Base-by-base conservation (phyloP, 768 basidiomycete species). In the Rhodosporidiobolus odoratus region DNA sequence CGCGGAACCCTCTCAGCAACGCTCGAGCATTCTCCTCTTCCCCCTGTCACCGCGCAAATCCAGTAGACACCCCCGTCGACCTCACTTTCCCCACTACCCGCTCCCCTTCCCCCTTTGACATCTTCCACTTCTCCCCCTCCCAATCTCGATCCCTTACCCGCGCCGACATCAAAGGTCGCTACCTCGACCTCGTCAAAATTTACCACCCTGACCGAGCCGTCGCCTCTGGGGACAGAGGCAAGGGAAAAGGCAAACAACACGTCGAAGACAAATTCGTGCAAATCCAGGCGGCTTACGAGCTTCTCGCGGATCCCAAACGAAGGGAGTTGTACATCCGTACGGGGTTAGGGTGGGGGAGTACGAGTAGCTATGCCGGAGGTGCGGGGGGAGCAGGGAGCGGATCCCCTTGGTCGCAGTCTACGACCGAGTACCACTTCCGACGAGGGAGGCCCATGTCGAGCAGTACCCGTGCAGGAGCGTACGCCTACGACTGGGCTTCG, bases 131-230 rank as follows among this genome's bases (percentile, higher is more conserved):
- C 64, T 7, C 35, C 12, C 67, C 45, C 7, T 34, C 56, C n/a
- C 62, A 34, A 1, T 34, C 30, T 19, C n/a, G n/a, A n/a, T n/a
- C n/a, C n/a, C 57, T 66, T 23, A 38, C 48, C 8, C 47, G 15
- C 5, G 52, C 52, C 25, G 48, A 35, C 21, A 23, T 71, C 60
- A 71, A 71, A 32, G 47, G 35, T n/a, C 38, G 69, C 2, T 73
- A 65, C 56, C 59, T 62, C 50, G 64, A 69, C 25, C 68, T 73
- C 60, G 63, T 65, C 37, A 62, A 61, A 50, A 38, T 59, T 10
- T 69, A 69, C 61, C 72, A 73, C 53, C 72, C 72, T 19, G 72
- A 73, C 43, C 66, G 64, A 19, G 50, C 25, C 32, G 34, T 34
- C 30, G 66, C 66, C 3, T 34, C 25, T 25, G 50, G 3, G 32